Evolutionary conservation across 768 basidiomycete species (phyloP).

Genomic region (Serendipita indica): DNA sequence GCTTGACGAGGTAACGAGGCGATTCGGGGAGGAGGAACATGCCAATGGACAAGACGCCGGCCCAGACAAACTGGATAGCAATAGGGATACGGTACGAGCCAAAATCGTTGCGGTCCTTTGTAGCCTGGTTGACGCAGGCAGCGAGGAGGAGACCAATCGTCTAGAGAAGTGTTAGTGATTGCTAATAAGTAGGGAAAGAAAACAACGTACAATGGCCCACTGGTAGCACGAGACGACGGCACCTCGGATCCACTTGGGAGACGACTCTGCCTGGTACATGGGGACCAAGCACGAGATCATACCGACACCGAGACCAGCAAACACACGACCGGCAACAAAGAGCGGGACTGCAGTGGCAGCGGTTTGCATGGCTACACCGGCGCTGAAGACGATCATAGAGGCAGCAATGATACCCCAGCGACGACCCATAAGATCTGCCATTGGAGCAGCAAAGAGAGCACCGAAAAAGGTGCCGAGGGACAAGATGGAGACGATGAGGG

Average conservation of each 20-base stretch:
- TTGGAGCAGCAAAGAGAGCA: slow-evolving; percentile 35
- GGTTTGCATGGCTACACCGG: slow-evolving; percentile 54
- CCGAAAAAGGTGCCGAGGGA: slow-evolving; percentile 78
- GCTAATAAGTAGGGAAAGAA: background rate
- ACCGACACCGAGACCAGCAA: slow-evolving; percentile 71
- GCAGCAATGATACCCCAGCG: slow-evolving; percentile 33
- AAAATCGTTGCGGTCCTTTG: slow-evolving; percentile 35
- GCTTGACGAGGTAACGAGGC: slow-evolving; percentile 66
- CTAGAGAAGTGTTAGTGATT: slow-evolving; percentile 15
- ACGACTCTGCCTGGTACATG: slow-evolving; percentile 44
- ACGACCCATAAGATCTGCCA: slow-evolving; percentile 43
- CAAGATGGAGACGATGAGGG: slow-evolving; percentile 49
- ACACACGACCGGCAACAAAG: slow-evolving; percentile 58
- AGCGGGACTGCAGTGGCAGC: slow-evolving; percentile 37
- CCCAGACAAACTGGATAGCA: slow-evolving; percentile 69
- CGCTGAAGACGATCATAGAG: slow-evolving; percentile 35
- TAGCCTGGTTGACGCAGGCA: slow-evolving; percentile 52
- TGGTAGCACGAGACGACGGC: slow-evolving; percentile 55
- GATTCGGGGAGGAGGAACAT: slow-evolving; percentile 66
- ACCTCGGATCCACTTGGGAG: slow-evolving; percentile 65
- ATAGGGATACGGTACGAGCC: slow-evolving; percentile 58
- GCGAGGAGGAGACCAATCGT: slow-evolving; percentile 69
- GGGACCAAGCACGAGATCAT: slow-evolving; percentile 55
- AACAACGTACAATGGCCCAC: slow-evolving; percentile 35
- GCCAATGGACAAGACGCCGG: slow-evolving; percentile 48